These are phyloP conservation scores for Myriangium duriaei DNA, from an alignment of 2,329 filamentous ascomycete species.

Conservation along the genomic window DNA sequence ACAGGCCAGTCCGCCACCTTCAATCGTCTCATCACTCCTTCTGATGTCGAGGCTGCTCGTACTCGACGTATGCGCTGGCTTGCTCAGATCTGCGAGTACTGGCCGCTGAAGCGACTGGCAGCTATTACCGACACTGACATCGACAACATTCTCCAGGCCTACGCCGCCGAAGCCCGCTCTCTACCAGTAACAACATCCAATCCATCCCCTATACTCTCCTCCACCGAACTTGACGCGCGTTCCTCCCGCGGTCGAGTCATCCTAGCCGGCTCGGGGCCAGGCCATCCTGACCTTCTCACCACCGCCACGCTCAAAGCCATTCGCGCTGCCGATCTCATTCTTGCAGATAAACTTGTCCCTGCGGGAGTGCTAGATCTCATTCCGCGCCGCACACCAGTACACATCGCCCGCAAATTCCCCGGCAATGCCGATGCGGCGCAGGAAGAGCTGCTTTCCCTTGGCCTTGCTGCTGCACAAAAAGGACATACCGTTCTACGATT, in stretches of 20 bases:
- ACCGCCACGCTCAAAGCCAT: constrained; percentile 69
- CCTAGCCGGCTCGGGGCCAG: constrained; percentile 82
- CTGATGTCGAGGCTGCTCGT: constrained; percentile 60
- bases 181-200: constrained; percentile 17
- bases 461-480: constrained; percentile 52
- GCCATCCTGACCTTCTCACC: constrained; percentile 84
- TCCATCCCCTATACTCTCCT: constrained; percentile 19
- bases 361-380: constrained; percentile 77
- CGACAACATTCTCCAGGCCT: constrained; percentile 60
- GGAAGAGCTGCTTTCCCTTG: constrained; percentile 71
- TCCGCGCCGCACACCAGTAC: constrained; percentile 74
- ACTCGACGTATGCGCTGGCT: constrained; percentile 84
- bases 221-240: constrained; percentile 19
- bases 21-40: constrained; percentile 67
- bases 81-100: constrained; percentile 95
- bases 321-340: constrained; percentile 59
- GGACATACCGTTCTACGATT: constrained; percentile 77
- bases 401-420: constrained; percentile 93
- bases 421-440: constrained; percentile 92
- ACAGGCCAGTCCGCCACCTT: constrained; percentile 68
- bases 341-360: constrained; percentile 78
- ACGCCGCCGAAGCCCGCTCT: constrained; percentile 34
- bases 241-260: constrained; percentile 57
- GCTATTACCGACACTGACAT: constrained; percentile 70
- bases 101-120: constrained; percentile 76